Conservation (phyloP, 2,329 filamentous ascomycete genomes). For the Penicillium sp. region DNA sequence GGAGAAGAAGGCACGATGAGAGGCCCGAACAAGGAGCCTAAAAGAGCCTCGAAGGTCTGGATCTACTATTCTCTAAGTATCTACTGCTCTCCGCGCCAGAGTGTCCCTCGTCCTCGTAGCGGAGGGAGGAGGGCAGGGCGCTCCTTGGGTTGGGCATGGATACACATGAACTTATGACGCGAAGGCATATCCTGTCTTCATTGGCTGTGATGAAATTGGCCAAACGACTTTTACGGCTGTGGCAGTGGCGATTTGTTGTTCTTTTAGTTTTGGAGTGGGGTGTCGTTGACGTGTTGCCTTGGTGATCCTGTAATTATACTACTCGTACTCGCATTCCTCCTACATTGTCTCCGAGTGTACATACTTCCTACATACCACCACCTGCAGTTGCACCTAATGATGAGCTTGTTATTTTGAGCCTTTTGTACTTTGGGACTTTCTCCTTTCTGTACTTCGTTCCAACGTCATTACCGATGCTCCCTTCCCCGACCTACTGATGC, state of each 20-base stretch:
- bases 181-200: slow-evolving; percentile 13
- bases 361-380: slow-evolving; percentile 3
- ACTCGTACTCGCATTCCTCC: neutral
- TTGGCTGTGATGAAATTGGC: slow-evolving; percentile 21
- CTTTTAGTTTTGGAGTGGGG: neutral
- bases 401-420: neutral
- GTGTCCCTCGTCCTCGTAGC: neutral
- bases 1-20: neutral
- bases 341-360: slow-evolving; percentile 6
- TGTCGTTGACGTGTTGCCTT: slow-evolving; percentile 1
- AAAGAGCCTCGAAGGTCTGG: neutral
- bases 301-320: slow-evolving; percentile 6
- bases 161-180: slow-evolving; percentile 26
- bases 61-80: neutral
- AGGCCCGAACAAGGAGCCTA: neutral
- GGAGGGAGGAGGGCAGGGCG: neutral
- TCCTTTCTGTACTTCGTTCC: neutral
- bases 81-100: neutral
- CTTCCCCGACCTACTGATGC: neutral
- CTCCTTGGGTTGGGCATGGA: slow-evolving; percentile 11
- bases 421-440: neutral
- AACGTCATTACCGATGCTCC: neutral
- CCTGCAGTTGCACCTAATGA: slow-evolving; percentile 1
- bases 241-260: slow-evolving; percentile 1
- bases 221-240: slow-evolving; percentile 22